Evolutionary conservation across 768 basidiomycete species (phyloP), one percentile per base, ranked within the genome.

Genomic region (Tylopilus sp.): DNA sequence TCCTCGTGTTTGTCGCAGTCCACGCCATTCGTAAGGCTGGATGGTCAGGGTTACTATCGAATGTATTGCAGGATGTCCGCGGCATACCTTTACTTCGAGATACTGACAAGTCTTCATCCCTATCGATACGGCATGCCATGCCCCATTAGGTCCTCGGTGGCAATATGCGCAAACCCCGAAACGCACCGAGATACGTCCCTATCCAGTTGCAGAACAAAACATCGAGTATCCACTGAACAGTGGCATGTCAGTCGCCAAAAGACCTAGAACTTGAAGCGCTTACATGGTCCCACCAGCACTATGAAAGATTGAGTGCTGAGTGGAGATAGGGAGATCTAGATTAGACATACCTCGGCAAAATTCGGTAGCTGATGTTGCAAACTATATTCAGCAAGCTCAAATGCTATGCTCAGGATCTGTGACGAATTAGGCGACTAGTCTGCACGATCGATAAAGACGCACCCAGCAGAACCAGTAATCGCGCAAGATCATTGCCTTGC

Each of bases 391-490:
- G 91, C 91, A 29, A 93, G 77, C 67, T 93, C 90, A 59, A 93
- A 93, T 21, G 89, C 89, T 48, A 93, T 79, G 67, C 89, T 91
- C 54, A 93, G 71, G 61, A 92, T 92, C 90, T 92, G 36, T 26
- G 48, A 50, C 41, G 59, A 34, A 34, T 55, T 56, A 45, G 58
- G 56, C 44, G 45, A 29, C 31, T 37, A 34, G 29, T 51, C 30
- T 14, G n/a, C 42, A 55, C 11, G 1, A 2, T 22, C 28, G 44
- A 48, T 38, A 36, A 53, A 46, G 42, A 40, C 75, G 53, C 63
- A 91, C 90, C 90, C 92, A 93, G 63, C 92, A 93, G 64, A 92
- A 93, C 91, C 91, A 93, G 63, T 94, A 93, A 63, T 94, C 92
- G 22, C 92, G 82, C 63, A 94, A 70, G 60, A 94, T 86, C 78